phyloP scores from a whole-genome alignment of 2,329 filamentous ascomycete genomes.

The Graphium sp. region DNA sequence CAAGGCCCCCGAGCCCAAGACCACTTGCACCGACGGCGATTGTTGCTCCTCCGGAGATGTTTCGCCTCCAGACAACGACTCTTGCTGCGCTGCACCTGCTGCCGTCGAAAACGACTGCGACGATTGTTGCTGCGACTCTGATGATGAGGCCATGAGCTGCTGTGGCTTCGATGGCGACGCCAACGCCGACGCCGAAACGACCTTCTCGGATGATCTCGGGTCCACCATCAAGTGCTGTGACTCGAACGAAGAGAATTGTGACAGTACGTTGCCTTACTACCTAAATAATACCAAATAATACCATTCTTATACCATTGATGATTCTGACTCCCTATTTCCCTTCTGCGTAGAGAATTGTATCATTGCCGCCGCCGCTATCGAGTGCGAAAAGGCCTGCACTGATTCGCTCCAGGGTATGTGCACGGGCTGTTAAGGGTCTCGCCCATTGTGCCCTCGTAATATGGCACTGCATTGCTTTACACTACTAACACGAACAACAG shows the following conservation, averaged over 20 bases:
- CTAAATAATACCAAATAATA: background rate
- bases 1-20: no score
- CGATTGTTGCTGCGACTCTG: constrained; percentile 7
- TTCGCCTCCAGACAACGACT: no score
- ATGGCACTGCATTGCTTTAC: constrained; percentile 1
- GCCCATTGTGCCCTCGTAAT: background rate
- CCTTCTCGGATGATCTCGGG: constrained; percentile 6
- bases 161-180: background rate
- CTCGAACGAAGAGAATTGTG: constrained; percentile 11
- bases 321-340: background rate
- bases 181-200: constrained; percentile 1
- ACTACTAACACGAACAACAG: background rate
- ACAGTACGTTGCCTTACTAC: constrained; percentile 7
- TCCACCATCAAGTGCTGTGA: constrained; percentile 12
- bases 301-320: constrained; percentile 3
- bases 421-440: no score
- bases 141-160: constrained; percentile 5
- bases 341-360: constrained; percentile 13
- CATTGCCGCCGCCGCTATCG: constrained; percentile 11
- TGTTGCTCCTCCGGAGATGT: no score
- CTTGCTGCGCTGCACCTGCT: background rate
- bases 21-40: no score
- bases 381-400: constrained; percentile 14
- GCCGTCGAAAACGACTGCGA: constrained; percentile 6
- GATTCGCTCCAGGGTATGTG: constrained; percentile 8